Percentiles rank a stretch among this genome's conserved stretches.
Conservation (phyloP, 1,284 basidiomycete genomes). For the Stereum hirsutum region DNA sequence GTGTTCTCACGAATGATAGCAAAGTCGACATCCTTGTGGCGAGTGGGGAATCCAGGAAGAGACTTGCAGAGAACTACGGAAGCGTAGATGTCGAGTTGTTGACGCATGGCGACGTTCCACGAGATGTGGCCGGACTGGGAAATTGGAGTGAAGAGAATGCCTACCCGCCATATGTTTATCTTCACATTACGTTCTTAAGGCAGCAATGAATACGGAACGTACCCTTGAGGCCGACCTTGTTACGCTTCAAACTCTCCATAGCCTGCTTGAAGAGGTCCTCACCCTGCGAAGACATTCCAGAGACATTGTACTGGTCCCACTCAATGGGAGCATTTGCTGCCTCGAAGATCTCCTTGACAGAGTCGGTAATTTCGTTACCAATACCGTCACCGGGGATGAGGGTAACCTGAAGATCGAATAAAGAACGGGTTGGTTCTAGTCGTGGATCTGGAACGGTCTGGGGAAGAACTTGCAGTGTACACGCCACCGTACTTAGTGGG, state of each 20-base stretch:
- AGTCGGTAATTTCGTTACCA: conserved; percentile 95
- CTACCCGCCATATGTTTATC: conserved; percentile 29
- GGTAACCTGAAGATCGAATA: conserved; percentile 53
- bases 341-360: conserved; percentile 99
- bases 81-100: conserved; percentile 98
- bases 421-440: conserved; percentile 12
- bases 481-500: conserved; percentile 95
- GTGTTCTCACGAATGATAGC: conserved; percentile 99
- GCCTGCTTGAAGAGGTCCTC: conserved; percentile 96
- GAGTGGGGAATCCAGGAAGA: conserved; percentile 93
- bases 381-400: conserved; percentile 97
- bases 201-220: conserved; percentile 17
- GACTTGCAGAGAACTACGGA: conserved; percentile 98
- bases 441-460: not conserved
- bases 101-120: conserved; percentile 99
- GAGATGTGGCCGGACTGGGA: conserved; percentile 96
- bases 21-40: conserved; percentile 96
- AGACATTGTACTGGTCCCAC: conserved; percentile 99
- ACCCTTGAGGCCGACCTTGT: conserved; percentile 99
- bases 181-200: conserved; percentile 2
- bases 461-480: conserved; percentile 57
- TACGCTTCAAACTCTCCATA: conserved; percentile 94
- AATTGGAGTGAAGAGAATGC: conserved; percentile 98
- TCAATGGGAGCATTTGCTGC: conserved; percentile 97
- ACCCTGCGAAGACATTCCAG: conserved; percentile 90